Evolutionary conservation across 2,329 filamentous ascomycete genomes (phyloP).

Genomic region (Phialophora verrucosa): DNA sequence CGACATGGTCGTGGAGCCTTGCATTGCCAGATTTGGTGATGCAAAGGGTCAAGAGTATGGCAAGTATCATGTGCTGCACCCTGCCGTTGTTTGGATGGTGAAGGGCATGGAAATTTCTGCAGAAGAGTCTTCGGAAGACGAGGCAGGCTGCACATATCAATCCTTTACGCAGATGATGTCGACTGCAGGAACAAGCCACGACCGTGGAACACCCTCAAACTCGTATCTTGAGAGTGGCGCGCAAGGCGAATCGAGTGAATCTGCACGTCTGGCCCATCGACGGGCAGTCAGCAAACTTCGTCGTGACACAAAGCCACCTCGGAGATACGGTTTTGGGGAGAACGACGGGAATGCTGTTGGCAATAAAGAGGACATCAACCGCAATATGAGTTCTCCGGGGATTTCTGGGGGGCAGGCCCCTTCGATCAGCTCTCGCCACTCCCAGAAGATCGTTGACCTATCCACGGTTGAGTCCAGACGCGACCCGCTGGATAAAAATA

Average conservation of each 20-base stretch:
- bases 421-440: neutral
- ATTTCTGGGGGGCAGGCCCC: neutral
- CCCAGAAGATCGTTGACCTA: neutral
- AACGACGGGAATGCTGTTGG: neutral
- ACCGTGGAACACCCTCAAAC: neutral
- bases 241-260: neutral
- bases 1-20: constrained; percentile 6
- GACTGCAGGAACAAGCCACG: neutral
- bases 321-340: neutral
- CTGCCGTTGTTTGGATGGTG: neutral
- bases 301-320: neutral
- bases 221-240: neutral
- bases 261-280: neutral
- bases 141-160: neutral
- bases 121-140: neutral
- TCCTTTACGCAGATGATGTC: neutral
- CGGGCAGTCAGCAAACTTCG: neutral
- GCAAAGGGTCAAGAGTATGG: neutral
- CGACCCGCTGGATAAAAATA: neutral
- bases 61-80: neutral
- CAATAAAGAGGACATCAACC: neutral
- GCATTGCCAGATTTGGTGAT: neutral
- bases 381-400: neutral
- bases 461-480: neutral
- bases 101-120: neutral